A percentile compares a stretch with the other conserved stretches of the same genome.
Evolutionary conservation across 305 asterid species (phyloP).

Genomic region (Fraxinus platypoda): DNA sequence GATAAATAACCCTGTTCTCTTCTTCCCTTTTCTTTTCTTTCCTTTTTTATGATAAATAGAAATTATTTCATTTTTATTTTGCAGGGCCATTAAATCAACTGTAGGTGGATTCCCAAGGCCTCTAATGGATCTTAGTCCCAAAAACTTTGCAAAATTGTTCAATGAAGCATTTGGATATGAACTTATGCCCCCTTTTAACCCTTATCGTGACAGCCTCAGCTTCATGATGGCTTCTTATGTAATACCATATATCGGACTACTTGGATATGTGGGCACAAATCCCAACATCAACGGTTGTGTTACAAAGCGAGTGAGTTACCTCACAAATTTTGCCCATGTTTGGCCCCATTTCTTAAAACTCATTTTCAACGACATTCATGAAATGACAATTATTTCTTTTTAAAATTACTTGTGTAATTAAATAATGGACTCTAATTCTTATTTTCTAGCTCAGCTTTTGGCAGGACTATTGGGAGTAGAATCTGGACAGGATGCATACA

Average conservation of each 20-base stretch:
- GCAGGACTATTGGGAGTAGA: conserved; percentile 46
- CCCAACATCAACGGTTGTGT: conserved; percentile 31
- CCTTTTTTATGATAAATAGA: no score
- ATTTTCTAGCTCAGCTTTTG: conserved; percentile 26
- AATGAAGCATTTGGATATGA: conserved; percentile 43
- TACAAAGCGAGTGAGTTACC: conserved; percentile 28
- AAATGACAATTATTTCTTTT: not conserved
- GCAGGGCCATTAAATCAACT: conserved; percentile 28
- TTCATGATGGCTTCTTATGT: conserved; percentile 42
- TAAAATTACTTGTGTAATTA: not conserved
- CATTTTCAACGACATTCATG: not conserved
- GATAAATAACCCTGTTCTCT: not conserved
- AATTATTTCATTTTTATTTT: not conserved
- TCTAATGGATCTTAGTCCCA: conserved; percentile 34
- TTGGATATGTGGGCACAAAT: conserved; percentile 44
- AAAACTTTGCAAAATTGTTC: conserved; percentile 33
- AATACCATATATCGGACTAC: conserved; percentile 38
- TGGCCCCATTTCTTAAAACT: not conserved
- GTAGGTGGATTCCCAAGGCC: conserved; percentile 44
- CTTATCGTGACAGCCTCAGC: conserved; percentile 41
- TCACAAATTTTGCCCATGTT: not conserved
- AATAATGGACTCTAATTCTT: not conserved
- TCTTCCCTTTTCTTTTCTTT: no score
- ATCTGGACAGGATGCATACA: conserved; percentile 45
- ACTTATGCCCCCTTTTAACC: conserved; percentile 46